Evolutionary conservation across 2,329 filamentous ascomycete species (phyloP), one percentile per base, ranked within the genome.

Genomic region (Byssoonygena ceratinophila): DNA sequence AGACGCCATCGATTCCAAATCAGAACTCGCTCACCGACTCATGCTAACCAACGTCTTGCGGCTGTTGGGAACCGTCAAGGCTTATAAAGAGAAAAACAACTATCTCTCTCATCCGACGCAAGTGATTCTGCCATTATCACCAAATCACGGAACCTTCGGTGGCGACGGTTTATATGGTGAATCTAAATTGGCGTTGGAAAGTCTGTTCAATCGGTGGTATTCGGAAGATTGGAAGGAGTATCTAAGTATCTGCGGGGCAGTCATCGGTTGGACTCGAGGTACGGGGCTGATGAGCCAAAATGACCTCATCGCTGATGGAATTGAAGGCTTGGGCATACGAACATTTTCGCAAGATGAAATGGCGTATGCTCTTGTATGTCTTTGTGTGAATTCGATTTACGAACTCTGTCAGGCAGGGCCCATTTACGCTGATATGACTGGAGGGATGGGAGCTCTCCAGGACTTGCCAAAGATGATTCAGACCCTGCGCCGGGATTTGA

Each of bases 251-350:
- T 71, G 68, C 48, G 71, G 71, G 8, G 67, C 65, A 2, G 59
- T 69, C 8, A 74, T 74, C 45, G 72, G 72, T 8, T 74, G 72
- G 71, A 74, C 71, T 5, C 61, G 71, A 32, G 70, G 69, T 2
- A 74, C 72, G 0, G 64, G 66, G 1, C 57, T 74, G 3, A 75
- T 74, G 72, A 61, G 57, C 1, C 65, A 57, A 32, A 74, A 74
- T 55, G 67, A 74, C 49, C 59, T 66, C 1, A 51, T 74, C 4
- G 68, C 71, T 1, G 62, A 66, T 32, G 68, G 60, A 3, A 63
- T 72, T 14, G 66, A 71, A 51, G 60, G 62, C n/a, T 54, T 61
- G 1, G 69, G 66, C 4, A 59, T 71, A 11, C 55, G 57, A n/a
- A 74, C 71, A 0, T 74, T 72, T 51, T 68, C 70, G 0, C 60